phyloP scores from a whole-genome alignment of 1,139 yeast species.

The Pichia terricola region DNA sequence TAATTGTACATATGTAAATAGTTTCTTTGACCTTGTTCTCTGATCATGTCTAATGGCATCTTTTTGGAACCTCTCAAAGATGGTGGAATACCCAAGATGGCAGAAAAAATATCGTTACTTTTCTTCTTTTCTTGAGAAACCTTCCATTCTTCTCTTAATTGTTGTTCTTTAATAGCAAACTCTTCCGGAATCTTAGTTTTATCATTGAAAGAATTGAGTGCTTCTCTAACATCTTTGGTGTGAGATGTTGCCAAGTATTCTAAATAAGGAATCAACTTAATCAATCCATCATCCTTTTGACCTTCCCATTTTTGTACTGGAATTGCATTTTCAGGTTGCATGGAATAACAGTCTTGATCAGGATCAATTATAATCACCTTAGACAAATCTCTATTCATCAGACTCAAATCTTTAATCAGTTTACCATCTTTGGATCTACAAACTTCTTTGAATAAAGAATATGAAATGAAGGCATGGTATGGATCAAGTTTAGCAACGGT shows the following conservation, averaged over 20 bases:
- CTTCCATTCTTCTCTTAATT: constrained; percentile 62
- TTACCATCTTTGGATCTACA: constrained; percentile 86
- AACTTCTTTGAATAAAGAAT: constrained; percentile 84
- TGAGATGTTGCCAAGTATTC: constrained; percentile 94
- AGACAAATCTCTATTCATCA: constrained; percentile 81
- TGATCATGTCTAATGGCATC: constrained; percentile 83
- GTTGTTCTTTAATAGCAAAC: constrained; percentile 65
- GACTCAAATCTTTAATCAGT: constrained; percentile 73
- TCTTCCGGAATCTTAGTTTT: constrained; percentile 67
- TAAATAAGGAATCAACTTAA: constrained; percentile 79
- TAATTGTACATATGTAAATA: constrained; percentile 77
- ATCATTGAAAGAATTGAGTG: constrained; percentile 59
- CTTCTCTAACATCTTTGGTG: constrained; percentile 82
- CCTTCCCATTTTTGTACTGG: constrained; percentile 85
- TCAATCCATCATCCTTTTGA: constrained; percentile 63
- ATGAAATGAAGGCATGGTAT: constrained; percentile 77
- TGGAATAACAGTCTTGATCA: constrained; percentile 57
- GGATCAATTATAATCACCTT: constrained; percentile 77
- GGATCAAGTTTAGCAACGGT: constrained; percentile 88
- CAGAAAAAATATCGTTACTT: constrained; percentile 24
- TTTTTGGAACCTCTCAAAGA: constrained; percentile 45
- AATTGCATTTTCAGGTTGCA: constrained; percentile 91
- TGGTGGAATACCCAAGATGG: constrained; percentile 51
- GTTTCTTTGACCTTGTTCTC: constrained; percentile 89
- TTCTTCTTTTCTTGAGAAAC: constrained; percentile 40